Evolutionary conservation across 129 eudicot species (phyloP), one percentile per base, ranked within the genome.

Genomic region (Pittosporum tobira): DNA sequence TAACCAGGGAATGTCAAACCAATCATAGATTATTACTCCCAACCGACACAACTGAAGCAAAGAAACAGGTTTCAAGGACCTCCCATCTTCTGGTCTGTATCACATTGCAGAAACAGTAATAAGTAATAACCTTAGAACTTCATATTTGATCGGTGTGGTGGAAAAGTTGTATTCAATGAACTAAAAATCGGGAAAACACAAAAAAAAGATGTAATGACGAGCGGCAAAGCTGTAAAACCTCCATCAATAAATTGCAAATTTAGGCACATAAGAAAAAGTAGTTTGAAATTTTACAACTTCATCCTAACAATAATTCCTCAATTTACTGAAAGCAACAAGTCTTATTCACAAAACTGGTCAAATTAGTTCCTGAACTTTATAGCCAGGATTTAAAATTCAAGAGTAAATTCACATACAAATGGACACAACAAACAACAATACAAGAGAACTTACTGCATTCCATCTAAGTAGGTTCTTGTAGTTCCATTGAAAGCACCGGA

Each of bases 401-500:
- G 29, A 62, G 37, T 26, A 38, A 54, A 21, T 34, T 47, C 2
- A 4, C 25, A 47, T 4, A 16, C 51, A 2, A 5, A 20, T 22
- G 15, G 48, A 21, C 22, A 4, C 15, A 49, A 20, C 15, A 5
- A 27, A 55, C 5, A 34, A 59, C 24, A 30, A n/a, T 5, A 65
- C 16, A 38, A 67, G 47, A 15, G 25, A 74, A 79, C 94, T 84
- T 81, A 87, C 96, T 81, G 94, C 94, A 91, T 79, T 67, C 99
- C 99, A 62, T 91, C 99, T 44, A 87, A 72, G 72, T 87, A 87
- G 22, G 91, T 65, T 53, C 99, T 81, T 64, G 99, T 87, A 27
- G 99, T 91, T 46, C 96, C 99, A 62, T 91, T 91, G 62, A 91
- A 74, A 3, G 99, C 99, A 26, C 99, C 96, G 22, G 99, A 91